phyloP scores from a whole-genome alignment of 352 stramenopile species.

The Salisapilia sapeloensis region DNA sequence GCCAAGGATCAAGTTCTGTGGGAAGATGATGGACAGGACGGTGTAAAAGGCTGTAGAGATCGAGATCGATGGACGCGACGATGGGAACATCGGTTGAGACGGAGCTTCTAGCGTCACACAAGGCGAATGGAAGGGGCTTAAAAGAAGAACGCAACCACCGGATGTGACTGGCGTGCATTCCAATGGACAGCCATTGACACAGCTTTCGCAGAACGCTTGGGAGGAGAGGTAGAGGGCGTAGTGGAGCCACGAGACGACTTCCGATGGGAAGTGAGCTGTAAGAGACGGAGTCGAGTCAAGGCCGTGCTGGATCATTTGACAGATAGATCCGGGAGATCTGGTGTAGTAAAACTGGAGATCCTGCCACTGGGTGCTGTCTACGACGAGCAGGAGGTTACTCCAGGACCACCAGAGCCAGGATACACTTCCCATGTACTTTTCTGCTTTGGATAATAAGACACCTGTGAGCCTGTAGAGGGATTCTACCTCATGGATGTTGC shows the following conservation, averaged over 20 bases:
- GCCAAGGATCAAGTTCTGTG: constrained; percentile 60
- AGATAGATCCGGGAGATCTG: constrained; percentile 35
- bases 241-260: constrained; percentile 20
- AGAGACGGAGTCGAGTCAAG: constrained; percentile 21
- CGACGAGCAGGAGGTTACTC: constrained; percentile 52
- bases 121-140: constrained; percentile 66
- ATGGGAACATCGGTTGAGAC: constrained; percentile 34
- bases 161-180: constrained; percentile 19
- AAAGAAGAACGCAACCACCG: constrained; percentile 24
- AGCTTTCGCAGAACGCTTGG: constrained; percentile 49
- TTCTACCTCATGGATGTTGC: constrained; percentile 39
- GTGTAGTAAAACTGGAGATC: constrained; percentile 35
- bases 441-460: constrained; percentile 25
- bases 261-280: constrained; percentile 13
- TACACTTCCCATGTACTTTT: constrained; percentile 34
- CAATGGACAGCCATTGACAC: constrained; percentile 39
- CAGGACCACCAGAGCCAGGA: constrained; percentile 61
- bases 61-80: constrained; percentile 16
- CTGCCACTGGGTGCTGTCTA: constrained; percentile 22
- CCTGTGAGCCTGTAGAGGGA: constrained; percentile 28
- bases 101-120: constrained; percentile 50
- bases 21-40: constrained; percentile 52
- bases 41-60: constrained; percentile 52
- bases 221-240: constrained; percentile 23
- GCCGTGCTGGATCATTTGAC: constrained; percentile 24